These are phyloP conservation scores for Stylonectria norvegica DNA, from an alignment of 2,329 filamentous ascomycete species.

Conservation along the genomic window DNA sequence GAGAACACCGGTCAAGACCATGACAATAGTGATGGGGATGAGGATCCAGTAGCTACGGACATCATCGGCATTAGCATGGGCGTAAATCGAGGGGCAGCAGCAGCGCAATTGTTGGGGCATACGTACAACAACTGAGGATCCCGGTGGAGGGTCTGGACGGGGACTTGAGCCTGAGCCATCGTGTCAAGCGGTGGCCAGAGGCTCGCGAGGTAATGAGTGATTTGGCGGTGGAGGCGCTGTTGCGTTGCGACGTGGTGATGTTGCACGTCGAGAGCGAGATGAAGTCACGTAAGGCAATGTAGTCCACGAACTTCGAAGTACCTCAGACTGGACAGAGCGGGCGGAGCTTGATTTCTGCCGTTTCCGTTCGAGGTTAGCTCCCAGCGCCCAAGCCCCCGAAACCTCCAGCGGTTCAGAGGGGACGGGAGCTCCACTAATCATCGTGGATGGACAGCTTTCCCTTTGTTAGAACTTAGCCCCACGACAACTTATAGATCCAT, in stretches of 20 bases:
- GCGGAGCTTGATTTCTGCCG: conserved; percentile 21
- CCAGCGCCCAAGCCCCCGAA: too few relatives aligned
- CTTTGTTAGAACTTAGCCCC: too few relatives aligned
- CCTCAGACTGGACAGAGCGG: too few relatives aligned
- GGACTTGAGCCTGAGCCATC: conserved; percentile 86
- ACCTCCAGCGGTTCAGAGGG: too few relatives aligned
- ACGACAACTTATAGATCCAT: too few relatives aligned
- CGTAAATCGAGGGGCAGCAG: conserved; percentile 1
- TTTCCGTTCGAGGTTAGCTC: conserved; percentile 6
- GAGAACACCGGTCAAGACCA: conserved; percentile 93
- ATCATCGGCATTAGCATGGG: conserved; percentile 18
- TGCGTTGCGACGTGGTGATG: conserved; percentile 11
- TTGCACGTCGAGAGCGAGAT: too few relatives aligned
- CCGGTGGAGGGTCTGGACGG: conserved; percentile 92
- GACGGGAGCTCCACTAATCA: too few relatives aligned
- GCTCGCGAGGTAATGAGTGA: conserved; percentile 10
- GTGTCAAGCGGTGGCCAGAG: conserved; percentile 15
- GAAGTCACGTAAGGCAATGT: too few relatives aligned
- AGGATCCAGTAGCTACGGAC: conserved; percentile 90
- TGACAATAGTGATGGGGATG: conserved; percentile 93
- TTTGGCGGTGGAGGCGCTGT: too few relatives aligned
- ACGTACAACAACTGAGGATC: conserved; percentile 96
- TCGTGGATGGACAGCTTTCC: too few relatives aligned
- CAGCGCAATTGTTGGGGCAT: conserved; percentile 7
- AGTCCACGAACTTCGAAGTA: too few relatives aligned